These are phyloP conservation scores for Eucalyptus caleyi DNA, from an alignment of 345 rosid genomes.

Conservation along the genomic window DNA sequence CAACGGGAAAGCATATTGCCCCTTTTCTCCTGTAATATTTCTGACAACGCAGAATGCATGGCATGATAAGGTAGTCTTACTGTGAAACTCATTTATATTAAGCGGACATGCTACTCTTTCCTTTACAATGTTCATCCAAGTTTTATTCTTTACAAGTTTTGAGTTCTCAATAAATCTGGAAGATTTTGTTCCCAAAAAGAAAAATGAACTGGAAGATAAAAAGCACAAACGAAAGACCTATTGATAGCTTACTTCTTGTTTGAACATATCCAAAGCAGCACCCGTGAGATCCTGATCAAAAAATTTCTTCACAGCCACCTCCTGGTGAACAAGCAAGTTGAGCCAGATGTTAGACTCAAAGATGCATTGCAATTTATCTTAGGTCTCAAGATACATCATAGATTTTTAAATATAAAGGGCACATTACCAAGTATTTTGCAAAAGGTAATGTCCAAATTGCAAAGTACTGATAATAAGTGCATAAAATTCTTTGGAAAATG, in stretches of 20 bases:
- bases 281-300: slow-evolving; percentile 97
- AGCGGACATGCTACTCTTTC: not conserved
- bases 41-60: too few relatives aligned
- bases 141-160: not conserved
- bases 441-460: not conserved
- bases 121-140: not conserved
- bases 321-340: slow-evolving; percentile 20
- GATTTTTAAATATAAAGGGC: not conserved
- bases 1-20: not conserved
- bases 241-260: slow-evolving; percentile 62
- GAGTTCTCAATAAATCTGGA: not conserved
- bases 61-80: accelerated
- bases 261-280: slow-evolving; percentile 83
- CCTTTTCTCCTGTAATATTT: too few relatives aligned
- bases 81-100: not conserved
- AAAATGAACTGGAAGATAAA: not conserved
- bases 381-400: not conserved
- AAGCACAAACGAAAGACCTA: not conserved
- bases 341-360: not conserved
- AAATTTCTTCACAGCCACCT: slow-evolving; percentile 98
- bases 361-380: not conserved
- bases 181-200: not conserved
- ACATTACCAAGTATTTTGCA: not conserved
- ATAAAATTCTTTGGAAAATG: not conserved
- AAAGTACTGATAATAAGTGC: not conserved